Base-by-base conservation (phyloP, 2,329 filamentous ascomycete species). In the Stagonosporopsis cucurbitacearum region DNA sequence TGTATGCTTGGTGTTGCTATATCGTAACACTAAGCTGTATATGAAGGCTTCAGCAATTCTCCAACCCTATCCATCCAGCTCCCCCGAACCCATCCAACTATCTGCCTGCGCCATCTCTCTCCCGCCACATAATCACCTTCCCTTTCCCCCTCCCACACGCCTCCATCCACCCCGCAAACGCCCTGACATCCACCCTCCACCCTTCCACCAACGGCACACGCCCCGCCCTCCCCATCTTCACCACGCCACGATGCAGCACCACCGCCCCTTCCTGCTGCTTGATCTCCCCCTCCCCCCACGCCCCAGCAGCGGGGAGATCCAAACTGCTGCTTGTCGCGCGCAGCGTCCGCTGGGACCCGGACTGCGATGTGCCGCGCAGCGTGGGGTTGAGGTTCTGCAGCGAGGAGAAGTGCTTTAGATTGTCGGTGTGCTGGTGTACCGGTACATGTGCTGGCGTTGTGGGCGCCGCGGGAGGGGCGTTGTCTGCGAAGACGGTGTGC, bases 121-220 rank as follows among this genome's bases (percentile, higher is more conserved):
- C 54, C 45, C 39, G 58, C 63, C 63, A 86, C 73, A 68, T 33
- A 13, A 70, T 55, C 8, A 69, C 35, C 58, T 69, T 67, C 4
- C 64, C 69, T 33, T 42, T 6, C 1, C 69, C 69, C 54, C n/a
- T 55, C 1, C 59, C 67, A 33, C 69, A 63, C 15, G 64, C 66
- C 28, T 63, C 63, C 49, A 68, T 30, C 51, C 63, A 67, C 2
- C 22, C 44, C 40, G 40, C 50, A 43, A 65, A 70, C 11, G 46
- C 44, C 6, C 1, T 20, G 6, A 62, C 40, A 57, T 71, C 63
- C 6, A 66, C 60, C 30, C 59, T 54, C 23, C 50, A 64, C 22
- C 59, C 63, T 47, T 70, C 65, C 20, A 70, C 42, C 42, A 70
- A 46, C 23, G 69, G 69, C 1, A 69, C 17, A 1, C 28, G 13